phyloP scores from a whole-genome alignment of 768 basidiomycete species.

The Podaxis sp. region DNA sequence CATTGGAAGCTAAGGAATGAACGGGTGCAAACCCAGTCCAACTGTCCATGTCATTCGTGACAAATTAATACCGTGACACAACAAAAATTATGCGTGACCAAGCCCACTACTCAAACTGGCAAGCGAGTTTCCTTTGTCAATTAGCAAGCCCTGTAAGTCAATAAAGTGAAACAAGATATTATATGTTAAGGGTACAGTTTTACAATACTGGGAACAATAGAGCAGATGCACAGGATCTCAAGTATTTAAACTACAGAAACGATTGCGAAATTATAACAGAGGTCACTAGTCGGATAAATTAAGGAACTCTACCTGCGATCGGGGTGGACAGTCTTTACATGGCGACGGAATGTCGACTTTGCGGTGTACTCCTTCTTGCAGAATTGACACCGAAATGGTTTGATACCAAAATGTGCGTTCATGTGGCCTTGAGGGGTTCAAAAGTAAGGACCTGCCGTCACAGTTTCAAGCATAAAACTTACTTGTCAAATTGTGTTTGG shows the following conservation, averaged over 20 bases:
- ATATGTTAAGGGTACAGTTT: neutral
- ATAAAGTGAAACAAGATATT: too few relatives aligned
- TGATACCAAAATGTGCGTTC: slow-evolving; percentile 19
- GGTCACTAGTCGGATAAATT: neutral
- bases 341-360: slow-evolving; percentile 17
- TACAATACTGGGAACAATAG: neutral
- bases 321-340: slow-evolving; percentile 19
- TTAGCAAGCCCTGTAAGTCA: too few relatives aligned
- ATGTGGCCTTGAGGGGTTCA: slow-evolving; percentile 13
- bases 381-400: slow-evolving; percentile 14
- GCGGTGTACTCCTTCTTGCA: slow-evolving; percentile 18
- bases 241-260: neutral
- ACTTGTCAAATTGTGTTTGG: slow-evolving; percentile 29
- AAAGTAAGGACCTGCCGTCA: neutral
- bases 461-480: slow-evolving; percentile 13
- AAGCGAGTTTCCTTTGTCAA: neutral
- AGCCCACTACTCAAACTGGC: neutral
- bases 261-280: neutral
- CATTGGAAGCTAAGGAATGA: neutral
- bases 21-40: neutral
- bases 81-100: neutral
- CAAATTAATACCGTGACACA: neutral
- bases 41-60: neutral
- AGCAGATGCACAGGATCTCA: neutral
- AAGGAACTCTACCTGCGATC: slow-evolving; percentile 2